Percentiles rank a stretch among this genome's conserved stretches.
phyloP scores from a whole-genome alignment of 1,284 basidiomycete species.

The Pseudozyma sp. region DNA sequence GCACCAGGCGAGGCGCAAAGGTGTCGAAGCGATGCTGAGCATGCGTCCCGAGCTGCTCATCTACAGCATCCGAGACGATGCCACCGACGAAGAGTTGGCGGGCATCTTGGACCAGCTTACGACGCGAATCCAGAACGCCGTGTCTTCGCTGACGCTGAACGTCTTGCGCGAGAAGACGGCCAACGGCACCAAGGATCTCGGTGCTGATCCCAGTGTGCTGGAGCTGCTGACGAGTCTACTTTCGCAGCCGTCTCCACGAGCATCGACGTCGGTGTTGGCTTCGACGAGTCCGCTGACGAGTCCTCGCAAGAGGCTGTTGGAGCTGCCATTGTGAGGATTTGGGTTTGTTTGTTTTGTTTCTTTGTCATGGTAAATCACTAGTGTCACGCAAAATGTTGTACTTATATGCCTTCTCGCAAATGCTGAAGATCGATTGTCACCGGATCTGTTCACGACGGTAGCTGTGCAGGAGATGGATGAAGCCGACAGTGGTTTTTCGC shows the following conservation, averaged over 20 bases:
- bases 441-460: too few species aligned
- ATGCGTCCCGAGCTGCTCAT: constrained; percentile 62
- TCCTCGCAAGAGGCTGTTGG: constrained; percentile 26
- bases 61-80: constrained; percentile 64
- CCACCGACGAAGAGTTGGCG: constrained; percentile 65
- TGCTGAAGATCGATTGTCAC: background rate
- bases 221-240: constrained; percentile 36
- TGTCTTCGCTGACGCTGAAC: constrained; percentile 46
- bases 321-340: constrained; percentile 7
- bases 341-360: too few species aligned
- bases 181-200: constrained; percentile 14
- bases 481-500: background rate
- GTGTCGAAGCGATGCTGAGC: constrained; percentile 54
- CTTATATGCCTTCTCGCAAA: background rate
- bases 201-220: constrained; percentile 21
- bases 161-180: constrained; percentile 33
- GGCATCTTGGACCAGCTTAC: constrained; percentile 63
- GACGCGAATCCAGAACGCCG: constrained; percentile 59
- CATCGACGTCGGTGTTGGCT: background rate
- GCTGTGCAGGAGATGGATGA: too few species aligned
- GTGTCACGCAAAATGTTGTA: background rate
- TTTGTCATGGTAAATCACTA: background rate
- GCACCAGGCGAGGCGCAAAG: constrained; percentile 49
- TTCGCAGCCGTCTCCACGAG: constrained; percentile 16
- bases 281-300: constrained; percentile 23